Conservation (phyloP, 768 basidiomycete species). For the Rhizopogon roseolus region DNA sequence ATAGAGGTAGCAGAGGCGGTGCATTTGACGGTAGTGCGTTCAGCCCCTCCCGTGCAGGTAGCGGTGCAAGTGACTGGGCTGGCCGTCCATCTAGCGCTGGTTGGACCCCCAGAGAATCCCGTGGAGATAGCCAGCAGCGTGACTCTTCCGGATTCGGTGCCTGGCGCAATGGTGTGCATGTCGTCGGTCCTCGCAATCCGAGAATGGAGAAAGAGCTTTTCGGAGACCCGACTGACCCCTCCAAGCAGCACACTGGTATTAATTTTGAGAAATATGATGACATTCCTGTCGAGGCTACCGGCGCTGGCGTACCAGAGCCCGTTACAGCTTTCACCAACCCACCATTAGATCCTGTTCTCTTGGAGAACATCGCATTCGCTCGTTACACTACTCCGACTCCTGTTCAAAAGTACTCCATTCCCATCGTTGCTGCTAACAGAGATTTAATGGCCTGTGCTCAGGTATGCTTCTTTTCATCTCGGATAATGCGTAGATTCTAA, state of each 20-base stretch:
- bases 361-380: conserved; percentile 92
- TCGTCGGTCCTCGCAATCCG: conserved; percentile 76
- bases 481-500: conserved; percentile 13
- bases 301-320: conserved; percentile 95
- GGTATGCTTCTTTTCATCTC: conserved; percentile 36
- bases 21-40: conserved; percentile 37
- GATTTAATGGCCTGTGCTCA: conserved; percentile 96
- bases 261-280: conserved; percentile 99
- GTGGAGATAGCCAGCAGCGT: conserved; percentile 37
- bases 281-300: conserved; percentile 98
- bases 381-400: conserved; percentile 95
- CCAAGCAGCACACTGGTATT: conserved; percentile 93
- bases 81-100: conserved; percentile 33
- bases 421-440: conserved; percentile 87
- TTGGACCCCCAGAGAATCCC: conserved; percentile 30
- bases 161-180: conserved; percentile 90
- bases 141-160: conserved; percentile 50
- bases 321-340: conserved; percentile 81
- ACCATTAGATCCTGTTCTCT: conserved; percentile 86
- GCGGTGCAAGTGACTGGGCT: conserved; percentile 33
- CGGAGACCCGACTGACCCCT: conserved; percentile 81
- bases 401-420: conserved; percentile 99
- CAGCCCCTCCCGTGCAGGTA: conserved; percentile 29
- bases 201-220: conserved; percentile 96
- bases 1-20: conserved; percentile 29